A percentile compares a stretch with the other conserved stretches of the same genome.
Conservation (phyloP, 2,329 filamentous ascomycete species). For the Rugonectria rugulosa region DNA sequence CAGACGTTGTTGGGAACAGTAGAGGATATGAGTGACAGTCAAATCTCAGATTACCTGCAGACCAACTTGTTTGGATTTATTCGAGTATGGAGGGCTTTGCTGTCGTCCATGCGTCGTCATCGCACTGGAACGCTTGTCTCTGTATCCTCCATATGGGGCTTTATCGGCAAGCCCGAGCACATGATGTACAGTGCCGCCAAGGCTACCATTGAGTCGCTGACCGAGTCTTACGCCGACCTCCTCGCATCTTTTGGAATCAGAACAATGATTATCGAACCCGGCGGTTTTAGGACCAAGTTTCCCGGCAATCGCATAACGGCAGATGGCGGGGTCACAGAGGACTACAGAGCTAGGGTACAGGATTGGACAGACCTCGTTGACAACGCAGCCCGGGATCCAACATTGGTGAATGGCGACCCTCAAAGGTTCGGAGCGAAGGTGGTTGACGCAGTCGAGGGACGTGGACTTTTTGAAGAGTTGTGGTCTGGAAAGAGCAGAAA, state of each 20-base stretch:
- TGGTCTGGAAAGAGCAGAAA: neutral
- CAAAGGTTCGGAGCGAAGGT: constrained; percentile 7
- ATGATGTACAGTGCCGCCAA: constrained; percentile 21
- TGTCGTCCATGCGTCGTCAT: constrained; percentile 10
- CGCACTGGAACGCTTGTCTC: constrained; percentile 1
- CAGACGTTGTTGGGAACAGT: constrained; percentile 9
- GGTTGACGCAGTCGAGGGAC: neutral
- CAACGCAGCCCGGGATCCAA: neutral
- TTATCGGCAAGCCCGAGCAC: constrained; percentile 12
- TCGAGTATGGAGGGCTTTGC: constrained; percentile 13
- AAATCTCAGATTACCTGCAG: constrained; percentile 8
- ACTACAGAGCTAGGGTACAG: constrained; percentile 2
- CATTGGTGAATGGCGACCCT: constrained; percentile 13
- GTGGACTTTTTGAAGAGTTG: neutral
- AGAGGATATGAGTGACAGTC: constrained; percentile 14
- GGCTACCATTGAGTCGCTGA: constrained; percentile 7
- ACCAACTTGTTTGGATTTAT: constrained; percentile 17
- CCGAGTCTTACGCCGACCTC: constrained; percentile 15
- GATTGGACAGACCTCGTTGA: constrained; percentile 14
- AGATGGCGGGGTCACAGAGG: constrained; percentile 3
- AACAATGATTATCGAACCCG: constrained; percentile 21
- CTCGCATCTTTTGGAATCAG: constrained; percentile 10
- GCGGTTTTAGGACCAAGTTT: constrained; percentile 17
- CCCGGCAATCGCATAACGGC: constrained; percentile 7
- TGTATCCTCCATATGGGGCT: constrained; percentile 16